Evolutionary conservation across 441 rosid genomes (phyloP), one percentile per base, ranked within the genome.

Genomic region (Pelargonium australe): DNA sequence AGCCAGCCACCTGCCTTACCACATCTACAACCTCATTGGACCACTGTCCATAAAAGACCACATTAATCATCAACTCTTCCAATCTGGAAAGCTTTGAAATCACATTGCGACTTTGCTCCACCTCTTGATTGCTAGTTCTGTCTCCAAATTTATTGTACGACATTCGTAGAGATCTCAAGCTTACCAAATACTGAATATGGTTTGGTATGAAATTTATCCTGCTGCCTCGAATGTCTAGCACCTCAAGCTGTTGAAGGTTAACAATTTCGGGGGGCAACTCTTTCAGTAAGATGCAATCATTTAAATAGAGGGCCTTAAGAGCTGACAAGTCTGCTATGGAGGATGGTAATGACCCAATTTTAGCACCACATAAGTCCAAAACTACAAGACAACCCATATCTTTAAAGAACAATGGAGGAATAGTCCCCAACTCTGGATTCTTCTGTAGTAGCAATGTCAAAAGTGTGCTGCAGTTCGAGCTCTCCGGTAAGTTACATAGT

Each of bases 391-490:
- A 10, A 10, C 51, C 51, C 51, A 45, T 45, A 45, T 45, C 13
- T 45, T 45, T 10, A 45, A 45, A 45, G 51, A 45, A 45, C 51
- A 17, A 55, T 2, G 17, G 61, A 17, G 61, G 19, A 55, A 55
- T 55, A n/a, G 61, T 55, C 13, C 3, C 23, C 61, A 55, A 55
- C 61, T n/a, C n/a, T n/a, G 61, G n/a, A n/a, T 55, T 55, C 61
- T 3, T 17, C 23, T 55, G 61, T 55, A 55, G 61, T 55, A 55
- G 23, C 61, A 55, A 5, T 14, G 61, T 55, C 61, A n/a, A n/a
- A 17, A 55, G 61, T 4, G 23, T 8, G 19, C 61, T 55, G 23
- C 61, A 55, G 7, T 55, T 17, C 13, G 17, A n/a, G 23, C 61
- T 17, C 23, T 55, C 61, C 20, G 61, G 61, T 55, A 55, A 14